A percentile compares a stretch with the other conserved stretches of the same genome.
These are phyloP conservation scores for Platanthera zijinensis DNA, from an alignment of 106 monocot species.

Conservation along the genomic window DNA sequence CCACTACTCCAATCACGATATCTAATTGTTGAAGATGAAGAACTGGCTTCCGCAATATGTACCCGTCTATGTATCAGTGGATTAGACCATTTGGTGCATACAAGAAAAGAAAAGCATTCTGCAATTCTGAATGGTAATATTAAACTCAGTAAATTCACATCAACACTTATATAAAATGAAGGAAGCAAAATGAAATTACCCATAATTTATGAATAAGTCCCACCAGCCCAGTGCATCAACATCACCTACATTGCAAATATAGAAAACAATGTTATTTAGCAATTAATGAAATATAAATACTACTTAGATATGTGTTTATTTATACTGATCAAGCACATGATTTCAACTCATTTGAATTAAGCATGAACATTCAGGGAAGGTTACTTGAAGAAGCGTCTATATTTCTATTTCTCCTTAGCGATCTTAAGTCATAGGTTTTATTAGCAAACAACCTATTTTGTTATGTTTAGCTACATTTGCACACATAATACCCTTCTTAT, in stretches of 20 bases:
- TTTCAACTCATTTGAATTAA: not conserved
- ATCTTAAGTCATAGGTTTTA: not conserved
- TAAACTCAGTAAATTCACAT: not conserved
- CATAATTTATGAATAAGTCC: slow-evolving; percentile 96
- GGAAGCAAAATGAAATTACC: slow-evolving; percentile 35
- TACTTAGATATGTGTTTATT: not conserved
- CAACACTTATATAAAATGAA: not conserved
- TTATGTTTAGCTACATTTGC: not conserved
- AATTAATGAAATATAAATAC: not conserved
- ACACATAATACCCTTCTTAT: not conserved
- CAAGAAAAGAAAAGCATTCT: slow-evolving; percentile 93
- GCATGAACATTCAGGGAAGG: not conserved
- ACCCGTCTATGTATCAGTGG: slow-evolving; percentile 82
- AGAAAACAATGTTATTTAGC: not conserved
- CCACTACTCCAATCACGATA: slow-evolving; percentile 79
- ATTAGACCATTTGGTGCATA: slow-evolving; percentile 97
- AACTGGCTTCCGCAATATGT: slow-evolving; percentile 52
- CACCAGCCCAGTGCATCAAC: slow-evolving; percentile 93
- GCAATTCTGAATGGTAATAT: slow-evolving; percentile 57
- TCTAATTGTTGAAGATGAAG: slow-evolving; percentile 66
- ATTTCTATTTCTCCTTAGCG: not conserved
- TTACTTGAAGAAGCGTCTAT: not conserved
- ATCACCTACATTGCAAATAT: slow-evolving; percentile 49
- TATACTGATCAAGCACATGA: not conserved
- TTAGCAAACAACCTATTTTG: not conserved